Evolutionary conservation across 2,329 filamentous ascomycete genomes (phyloP).

Genomic region (Scedosporium dehoogii): DNA sequence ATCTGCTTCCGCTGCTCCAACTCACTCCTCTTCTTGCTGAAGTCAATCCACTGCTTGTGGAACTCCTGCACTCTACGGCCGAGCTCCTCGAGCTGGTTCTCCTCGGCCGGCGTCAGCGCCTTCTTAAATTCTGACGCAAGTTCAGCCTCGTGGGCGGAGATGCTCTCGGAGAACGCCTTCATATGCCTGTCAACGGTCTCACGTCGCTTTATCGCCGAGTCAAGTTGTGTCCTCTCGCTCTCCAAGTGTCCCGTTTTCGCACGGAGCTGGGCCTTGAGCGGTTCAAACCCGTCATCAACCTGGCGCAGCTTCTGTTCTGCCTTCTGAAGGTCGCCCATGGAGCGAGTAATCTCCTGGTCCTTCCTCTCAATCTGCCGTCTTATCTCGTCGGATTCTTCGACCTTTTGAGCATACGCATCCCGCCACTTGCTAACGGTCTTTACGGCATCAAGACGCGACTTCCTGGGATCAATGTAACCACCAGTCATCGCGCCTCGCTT

Average conservation of each 20-base stretch:
- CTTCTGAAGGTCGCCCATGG: constrained; percentile 77
- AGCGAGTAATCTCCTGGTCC: constrained; percentile 80
- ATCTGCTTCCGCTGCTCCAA: constrained; percentile 73
- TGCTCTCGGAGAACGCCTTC: constrained; percentile 64
- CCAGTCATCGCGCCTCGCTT: constrained; percentile 93
- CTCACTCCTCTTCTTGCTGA: constrained; percentile 64
- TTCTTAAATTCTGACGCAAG: constrained; percentile 86
- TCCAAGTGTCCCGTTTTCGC: constrained; percentile 67
- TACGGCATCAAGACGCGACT: constrained; percentile 79
- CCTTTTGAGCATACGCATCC: constrained; percentile 60
- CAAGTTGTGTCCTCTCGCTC: constrained; percentile 62
- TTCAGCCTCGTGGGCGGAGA: constrained; percentile 70
- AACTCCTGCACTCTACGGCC: constrained; percentile 61
- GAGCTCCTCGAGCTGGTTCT: constrained; percentile 65
- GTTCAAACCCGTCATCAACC: constrained; percentile 72
- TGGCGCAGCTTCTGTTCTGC: constrained; percentile 68
- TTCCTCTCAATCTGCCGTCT: constrained; percentile 62
- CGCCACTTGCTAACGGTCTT: constrained; percentile 66
- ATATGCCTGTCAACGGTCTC: constrained; percentile 67
- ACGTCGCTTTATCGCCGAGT: constrained; percentile 53
- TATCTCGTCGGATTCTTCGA: constrained; percentile 54
- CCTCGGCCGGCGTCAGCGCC: constrained; percentile 71
- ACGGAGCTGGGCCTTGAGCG: constrained; percentile 66
- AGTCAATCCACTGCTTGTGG: constrained; percentile 64
- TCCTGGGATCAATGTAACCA: constrained; percentile 80